Percentiles rank a stretch among this genome's conserved stretches.
These are phyloP conservation scores for Alternaria sp. DNA, from an alignment of 2,329 filamentous ascomycete genomes.

Conservation along the genomic window DNA sequence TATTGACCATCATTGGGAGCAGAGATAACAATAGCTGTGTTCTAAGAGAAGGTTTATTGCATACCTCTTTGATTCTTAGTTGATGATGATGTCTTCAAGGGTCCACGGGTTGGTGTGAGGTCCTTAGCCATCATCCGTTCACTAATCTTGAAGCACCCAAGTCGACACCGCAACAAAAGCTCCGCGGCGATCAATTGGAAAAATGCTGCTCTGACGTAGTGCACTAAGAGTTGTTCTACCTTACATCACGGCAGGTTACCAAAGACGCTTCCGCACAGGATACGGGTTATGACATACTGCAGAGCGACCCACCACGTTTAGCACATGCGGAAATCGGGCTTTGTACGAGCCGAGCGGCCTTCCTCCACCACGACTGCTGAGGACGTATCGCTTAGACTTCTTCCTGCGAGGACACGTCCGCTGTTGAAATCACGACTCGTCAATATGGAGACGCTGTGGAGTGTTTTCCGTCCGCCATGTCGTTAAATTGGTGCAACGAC, in stretches of 20 bases:
- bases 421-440: not conserved
- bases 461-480: not conserved
- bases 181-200: not conserved
- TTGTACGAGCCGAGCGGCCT: conserved; percentile 2
- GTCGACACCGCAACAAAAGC: not conserved
- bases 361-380: conserved; percentile 2
- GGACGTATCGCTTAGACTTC: conserved; percentile 10
- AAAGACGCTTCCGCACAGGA: not conserved
- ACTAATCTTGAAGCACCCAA: not conserved
- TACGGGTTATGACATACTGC: conserved; percentile 16
- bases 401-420: conserved; percentile 16
- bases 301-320: conserved; percentile 7
- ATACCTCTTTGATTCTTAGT: not conserved
- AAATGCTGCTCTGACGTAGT: not conserved
- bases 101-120: not conserved
- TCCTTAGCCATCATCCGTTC: not conserved
- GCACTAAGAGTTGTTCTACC: not conserved
- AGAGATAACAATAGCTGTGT: not conserved
- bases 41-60: not conserved
- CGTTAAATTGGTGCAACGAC: not conserved
- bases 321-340: conserved; percentile 4
- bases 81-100: not conserved
- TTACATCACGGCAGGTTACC: not conserved
- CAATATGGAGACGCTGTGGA: conserved; percentile 5
- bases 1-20: not conserved